Evolutionary conservation across 495 filamentous ascomycete species (phyloP), one percentile per base, ranked within the genome.

Genomic region (Aspergillus saccharolyticus): DNA sequence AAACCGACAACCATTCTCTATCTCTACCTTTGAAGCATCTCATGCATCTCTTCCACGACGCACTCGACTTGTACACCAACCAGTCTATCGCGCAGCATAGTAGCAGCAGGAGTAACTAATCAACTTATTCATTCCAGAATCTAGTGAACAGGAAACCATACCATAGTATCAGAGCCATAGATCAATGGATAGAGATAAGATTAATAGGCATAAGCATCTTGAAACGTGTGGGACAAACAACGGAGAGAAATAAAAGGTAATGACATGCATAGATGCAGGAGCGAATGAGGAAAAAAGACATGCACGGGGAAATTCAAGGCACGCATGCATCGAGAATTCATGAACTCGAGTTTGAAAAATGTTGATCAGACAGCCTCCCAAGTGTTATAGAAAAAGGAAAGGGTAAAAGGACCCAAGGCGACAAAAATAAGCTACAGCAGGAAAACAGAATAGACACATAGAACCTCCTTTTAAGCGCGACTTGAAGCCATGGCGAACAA

Each of bases 361-460:
- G 58, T 56, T 77, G 69, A 78, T 78, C 74, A 78, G 67, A 78
- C 74, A 78, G 69, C 75, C 75, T 73, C 70, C 70, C 74, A 74
- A 54, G 54, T 63, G 57, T 62, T 58, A 61, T 53, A 63, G 21
- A 52, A 63, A 62, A 55, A 55, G 63, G 60, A 39, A 50, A 19
- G 15, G 59, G 51, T 10, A 39, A 39, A 39, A 43, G 18, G 22
- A 54, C 1, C 42, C 28, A 62, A 57, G n/a, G 18, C 24, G 39
- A 51, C 16, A 12, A 19, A 4, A 48, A 39, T 39, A 39, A 39
- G 33, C 33, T 39, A 39, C 33, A 39, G 14, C 33, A 60, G 16
- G 46, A n/a, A 54, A 44, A 55, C n/a, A n/a, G n/a, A 47, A 56
- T 45, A 57, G 55, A 60, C 15, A 56, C 33, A 39, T 39, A 39